A percentile compares a stretch with the other conserved stretches of the same genome.
phyloP scores from a whole-genome alignment of 148 eudicot genomes.

The Rhododendron kiyosumense region DNA sequence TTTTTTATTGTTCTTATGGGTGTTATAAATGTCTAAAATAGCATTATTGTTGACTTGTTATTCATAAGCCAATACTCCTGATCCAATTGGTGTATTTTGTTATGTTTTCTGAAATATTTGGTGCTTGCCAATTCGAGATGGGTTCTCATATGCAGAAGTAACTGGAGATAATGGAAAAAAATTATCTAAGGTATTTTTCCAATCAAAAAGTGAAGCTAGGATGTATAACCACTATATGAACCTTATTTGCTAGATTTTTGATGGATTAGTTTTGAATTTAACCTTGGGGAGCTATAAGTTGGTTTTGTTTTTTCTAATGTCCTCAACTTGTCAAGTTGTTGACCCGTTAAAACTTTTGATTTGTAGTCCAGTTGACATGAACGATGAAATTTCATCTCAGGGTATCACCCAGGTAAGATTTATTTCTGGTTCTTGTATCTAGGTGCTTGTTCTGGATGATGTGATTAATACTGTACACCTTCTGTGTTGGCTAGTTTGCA shows the following conservation, averaged over 20 bases:
- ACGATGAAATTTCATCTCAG: constrained; percentile 67
- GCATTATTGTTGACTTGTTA: neutral
- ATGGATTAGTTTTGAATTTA: neutral
- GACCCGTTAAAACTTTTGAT: constrained; percentile 12
- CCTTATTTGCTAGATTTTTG: neutral
- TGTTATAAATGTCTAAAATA: neutral
- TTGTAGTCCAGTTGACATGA: constrained; percentile 92
- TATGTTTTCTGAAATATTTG: neutral
- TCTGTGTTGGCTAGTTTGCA: constrained; percentile 56
- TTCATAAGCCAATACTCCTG: neutral
- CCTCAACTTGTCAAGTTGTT: neutral
- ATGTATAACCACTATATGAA: neutral
- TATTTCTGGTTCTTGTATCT: neutral
- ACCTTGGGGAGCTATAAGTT: neutral
- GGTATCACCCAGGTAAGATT: constrained; percentile 54
- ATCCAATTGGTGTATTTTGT: neutral
- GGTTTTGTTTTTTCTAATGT: neutral
- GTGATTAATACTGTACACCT: neutral
- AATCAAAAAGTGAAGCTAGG: neutral
- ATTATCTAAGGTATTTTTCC: neutral
- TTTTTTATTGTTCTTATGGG: neutral
- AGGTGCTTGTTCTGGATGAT: neutral
- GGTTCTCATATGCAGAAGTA: neutral
- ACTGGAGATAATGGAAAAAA: neutral
- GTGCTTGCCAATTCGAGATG: neutral